A percentile compares a stretch with the other conserved stretches of the same genome.
Evolutionary conservation across 108 stramenopile genomes (phyloP).

Genomic region (Heterococcus sp.): DNA sequence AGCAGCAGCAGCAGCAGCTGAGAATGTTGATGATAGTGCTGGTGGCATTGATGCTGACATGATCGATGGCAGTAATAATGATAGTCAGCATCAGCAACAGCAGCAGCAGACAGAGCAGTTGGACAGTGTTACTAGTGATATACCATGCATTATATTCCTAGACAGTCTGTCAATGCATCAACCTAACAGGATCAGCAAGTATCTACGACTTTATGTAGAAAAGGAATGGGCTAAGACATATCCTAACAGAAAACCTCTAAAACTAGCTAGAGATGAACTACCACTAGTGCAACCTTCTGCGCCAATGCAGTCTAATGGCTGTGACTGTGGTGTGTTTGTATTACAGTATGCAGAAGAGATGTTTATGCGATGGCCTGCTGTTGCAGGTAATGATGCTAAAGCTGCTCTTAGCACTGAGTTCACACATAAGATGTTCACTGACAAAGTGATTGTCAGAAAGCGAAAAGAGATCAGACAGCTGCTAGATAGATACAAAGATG

Average conservation of each 20-base stretch:
- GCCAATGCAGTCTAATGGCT: slow-evolving; percentile 61
- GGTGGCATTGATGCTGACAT: no score
- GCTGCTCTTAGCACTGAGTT: neutral
- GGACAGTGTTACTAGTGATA: no score
- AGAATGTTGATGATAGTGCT: no score
- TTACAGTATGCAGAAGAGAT: slow-evolving; percentile 48
- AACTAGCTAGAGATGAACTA: slow-evolving; percentile 17
- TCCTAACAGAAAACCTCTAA: neutral
- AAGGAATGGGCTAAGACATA: slow-evolving; percentile 11
- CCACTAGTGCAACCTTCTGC: slow-evolving; percentile 54
- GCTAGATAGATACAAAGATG: neutral
- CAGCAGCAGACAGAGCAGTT: neutral
- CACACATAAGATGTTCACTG: neutral
- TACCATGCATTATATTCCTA: slow-evolving; percentile 52
- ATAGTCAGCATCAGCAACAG: neutral
- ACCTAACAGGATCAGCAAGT: slow-evolving; percentile 8
- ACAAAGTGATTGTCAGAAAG: neutral
- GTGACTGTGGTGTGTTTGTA: slow-evolving; percentile 67
- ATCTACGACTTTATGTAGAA: neutral
- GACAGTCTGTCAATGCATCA: slow-evolving; percentile 53
- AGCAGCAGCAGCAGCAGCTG: no score
- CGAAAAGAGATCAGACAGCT: neutral
- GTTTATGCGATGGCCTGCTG: neutral
- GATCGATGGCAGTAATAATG: no score
- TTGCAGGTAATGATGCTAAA: neutral